Percentiles rank a stretch among this genome's conserved stretches.
phyloP scores from a whole-genome alignment of 2,329 filamentous ascomycete genomes.

The Pyrenochaeta sp. region DNA sequence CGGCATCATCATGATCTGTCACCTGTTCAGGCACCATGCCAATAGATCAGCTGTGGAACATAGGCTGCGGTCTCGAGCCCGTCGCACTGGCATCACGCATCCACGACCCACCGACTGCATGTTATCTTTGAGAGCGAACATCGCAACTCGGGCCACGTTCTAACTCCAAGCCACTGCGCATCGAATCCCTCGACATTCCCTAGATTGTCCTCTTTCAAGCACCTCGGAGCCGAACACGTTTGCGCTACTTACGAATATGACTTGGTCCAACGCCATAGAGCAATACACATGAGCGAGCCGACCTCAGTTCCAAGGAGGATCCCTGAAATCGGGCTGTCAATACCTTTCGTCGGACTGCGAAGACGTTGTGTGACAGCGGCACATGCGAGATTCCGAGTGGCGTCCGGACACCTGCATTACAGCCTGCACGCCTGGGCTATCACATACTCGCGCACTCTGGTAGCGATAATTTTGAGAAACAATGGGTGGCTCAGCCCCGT shows the following conservation, averaged over 20 bases:
- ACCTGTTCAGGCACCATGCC: neutral
- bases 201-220: neutral
- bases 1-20: neutral
- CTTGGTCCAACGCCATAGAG: neutral
- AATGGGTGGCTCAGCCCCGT: neutral
- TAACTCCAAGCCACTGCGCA: neutral
- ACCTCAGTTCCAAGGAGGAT: neutral
- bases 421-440: neutral
- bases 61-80: neutral
- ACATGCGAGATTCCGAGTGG: slow-evolving; percentile 13
- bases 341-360: slow-evolving; percentile 4
- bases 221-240: neutral
- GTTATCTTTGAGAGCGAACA: neutral
- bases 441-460: neutral
- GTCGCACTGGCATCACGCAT: neutral
- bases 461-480: neutral
- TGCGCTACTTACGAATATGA: neutral
- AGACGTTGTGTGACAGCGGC: slow-evolving; percentile 16
- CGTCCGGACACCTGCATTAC: slow-evolving; percentile 1
- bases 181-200: neutral
- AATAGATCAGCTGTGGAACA: neutral
- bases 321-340: slow-evolving; percentile 2
- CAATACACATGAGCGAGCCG: neutral
- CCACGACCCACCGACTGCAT: neutral
- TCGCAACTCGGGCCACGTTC: neutral